These are phyloP conservation scores for Macrophomina phaseolina DNA, from an alignment of 2,329 filamentous ascomycete genomes.

Conservation along the genomic window DNA sequence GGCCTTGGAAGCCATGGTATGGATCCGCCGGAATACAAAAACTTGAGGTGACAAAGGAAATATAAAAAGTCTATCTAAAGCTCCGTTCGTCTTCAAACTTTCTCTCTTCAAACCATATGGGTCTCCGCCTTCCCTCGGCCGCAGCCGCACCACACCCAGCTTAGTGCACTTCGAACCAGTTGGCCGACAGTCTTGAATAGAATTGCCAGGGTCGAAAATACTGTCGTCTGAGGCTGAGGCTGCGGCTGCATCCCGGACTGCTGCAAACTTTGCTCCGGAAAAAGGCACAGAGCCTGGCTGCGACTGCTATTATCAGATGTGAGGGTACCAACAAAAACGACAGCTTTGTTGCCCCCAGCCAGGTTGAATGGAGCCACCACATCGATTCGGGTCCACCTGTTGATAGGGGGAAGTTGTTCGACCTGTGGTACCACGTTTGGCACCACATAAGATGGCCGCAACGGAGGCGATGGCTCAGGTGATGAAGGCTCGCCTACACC, in stretches of 20 bases:
- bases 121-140: not conserved
- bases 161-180: not conserved
- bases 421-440: not conserved
- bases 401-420: not conserved
- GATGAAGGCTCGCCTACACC: not conserved
- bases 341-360: not conserved
- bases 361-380: slow-evolving; percentile 3
- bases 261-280: not conserved
- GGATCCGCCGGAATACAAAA: not conserved
- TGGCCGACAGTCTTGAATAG: not conserved
- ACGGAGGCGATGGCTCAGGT: not conserved
- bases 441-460: not conserved
- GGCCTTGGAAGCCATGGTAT: not conserved
- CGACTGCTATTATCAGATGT: not conserved
- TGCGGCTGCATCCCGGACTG: not conserved
- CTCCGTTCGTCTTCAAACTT: too few species aligned
- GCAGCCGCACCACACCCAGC: not conserved
- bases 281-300: not conserved
- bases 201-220: not conserved
- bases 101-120: not conserved
- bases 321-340: slow-evolving; percentile 4
- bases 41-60: not conserved
- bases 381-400: slow-evolving; percentile 9
- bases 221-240: not conserved
- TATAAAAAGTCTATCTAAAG: not conserved